Percentiles rank a stretch among this genome's conserved stretches.
Conservation (phyloP, 192 early-diverging fungal genomes). For the Entophlyctis luteolus region DNA sequence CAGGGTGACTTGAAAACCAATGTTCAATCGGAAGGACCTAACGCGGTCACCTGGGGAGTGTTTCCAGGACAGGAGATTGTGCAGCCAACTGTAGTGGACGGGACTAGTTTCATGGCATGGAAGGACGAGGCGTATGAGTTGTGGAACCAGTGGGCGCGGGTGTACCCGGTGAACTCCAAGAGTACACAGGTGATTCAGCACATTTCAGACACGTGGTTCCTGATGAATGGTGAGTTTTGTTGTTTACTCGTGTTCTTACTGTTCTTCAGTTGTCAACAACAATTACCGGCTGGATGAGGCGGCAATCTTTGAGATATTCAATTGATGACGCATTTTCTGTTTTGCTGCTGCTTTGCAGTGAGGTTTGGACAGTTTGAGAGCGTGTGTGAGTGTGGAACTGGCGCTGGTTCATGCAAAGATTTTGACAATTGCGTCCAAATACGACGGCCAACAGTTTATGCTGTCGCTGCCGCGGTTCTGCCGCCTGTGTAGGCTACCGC, state of each 20-base stretch:
- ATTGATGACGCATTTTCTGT: too few species aligned
- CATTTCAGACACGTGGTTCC: conserved; percentile 77
- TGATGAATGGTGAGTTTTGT: conserved; percentile 62
- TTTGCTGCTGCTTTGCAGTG: too few species aligned
- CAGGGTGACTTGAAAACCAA: conserved; percentile 89
- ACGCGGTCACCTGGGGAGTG: conserved; percentile 98
- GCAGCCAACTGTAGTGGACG: conserved; percentile 96
- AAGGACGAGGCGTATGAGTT: conserved; percentile 94
- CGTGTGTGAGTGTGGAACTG: not conserved
- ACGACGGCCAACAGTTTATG: not conserved
- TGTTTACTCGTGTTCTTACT: not conserved
- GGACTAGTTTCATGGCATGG: conserved; percentile 87
- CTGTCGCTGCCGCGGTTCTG: not conserved
- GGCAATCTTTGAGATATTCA: conserved; percentile 69
- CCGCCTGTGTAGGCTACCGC: too few species aligned
- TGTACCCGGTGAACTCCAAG: conserved; percentile 55
- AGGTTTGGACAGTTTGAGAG: not conserved
- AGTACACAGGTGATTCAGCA: conserved; percentile 55
- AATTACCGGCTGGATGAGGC: conserved; percentile 80
- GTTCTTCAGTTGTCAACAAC: conserved; percentile 62
- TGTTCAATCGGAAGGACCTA: conserved; percentile 78
- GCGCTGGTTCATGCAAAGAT: not conserved
- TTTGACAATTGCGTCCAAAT: not conserved
- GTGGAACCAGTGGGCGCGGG: conserved; percentile 82
- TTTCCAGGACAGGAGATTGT: conserved; percentile 97